These are phyloP conservation scores for Sutorius australiensis DNA, from an alignment of 768 basidiomycete species.

Conservation along the genomic window DNA sequence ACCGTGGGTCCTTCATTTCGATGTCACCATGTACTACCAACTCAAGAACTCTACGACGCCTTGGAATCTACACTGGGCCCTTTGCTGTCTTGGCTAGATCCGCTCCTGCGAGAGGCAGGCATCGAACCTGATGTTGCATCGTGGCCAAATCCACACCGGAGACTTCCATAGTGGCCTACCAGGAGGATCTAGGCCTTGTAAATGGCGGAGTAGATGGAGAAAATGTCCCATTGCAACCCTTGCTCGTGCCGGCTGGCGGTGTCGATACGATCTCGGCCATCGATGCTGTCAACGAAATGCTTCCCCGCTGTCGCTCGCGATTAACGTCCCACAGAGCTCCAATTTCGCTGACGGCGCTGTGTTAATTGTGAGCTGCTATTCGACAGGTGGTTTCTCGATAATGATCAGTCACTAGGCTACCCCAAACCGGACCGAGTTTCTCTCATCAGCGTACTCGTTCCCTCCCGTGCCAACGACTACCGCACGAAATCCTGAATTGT, in stretches of 20 bases:
- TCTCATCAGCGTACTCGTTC: conserved; percentile 34
- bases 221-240: conserved; percentile 46
- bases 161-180: conserved; percentile 32
- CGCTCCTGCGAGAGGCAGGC: conserved; percentile 22
- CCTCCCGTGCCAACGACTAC: conserved; percentile 30
- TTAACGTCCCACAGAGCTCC: conserved; percentile 9
- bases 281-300: conserved; percentile 33
- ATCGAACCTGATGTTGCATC: conserved; percentile 30
- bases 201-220: conserved; percentile 45
- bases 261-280: conserved; percentile 51
- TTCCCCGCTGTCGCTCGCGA: neutral
- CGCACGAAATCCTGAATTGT: conserved; percentile 38
- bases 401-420: conserved; percentile 18
- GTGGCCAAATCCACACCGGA: conserved; percentile 35
- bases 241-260: conserved; percentile 42
- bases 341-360: conserved; percentile 24
- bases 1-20: conserved; percentile 18
- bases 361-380: conserved; percentile 20
- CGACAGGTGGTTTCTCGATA: neutral
- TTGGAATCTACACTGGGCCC: conserved; percentile 13
- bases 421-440: conserved; percentile 38
- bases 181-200: conserved; percentile 32
- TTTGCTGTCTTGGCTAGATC: conserved; percentile 12
- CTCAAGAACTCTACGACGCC: conserved; percentile 6
- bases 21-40: neutral